Evolutionary conservation across 768 basidiomycete genomes (phyloP).

Genomic region (Boletus bicolor): DNA sequence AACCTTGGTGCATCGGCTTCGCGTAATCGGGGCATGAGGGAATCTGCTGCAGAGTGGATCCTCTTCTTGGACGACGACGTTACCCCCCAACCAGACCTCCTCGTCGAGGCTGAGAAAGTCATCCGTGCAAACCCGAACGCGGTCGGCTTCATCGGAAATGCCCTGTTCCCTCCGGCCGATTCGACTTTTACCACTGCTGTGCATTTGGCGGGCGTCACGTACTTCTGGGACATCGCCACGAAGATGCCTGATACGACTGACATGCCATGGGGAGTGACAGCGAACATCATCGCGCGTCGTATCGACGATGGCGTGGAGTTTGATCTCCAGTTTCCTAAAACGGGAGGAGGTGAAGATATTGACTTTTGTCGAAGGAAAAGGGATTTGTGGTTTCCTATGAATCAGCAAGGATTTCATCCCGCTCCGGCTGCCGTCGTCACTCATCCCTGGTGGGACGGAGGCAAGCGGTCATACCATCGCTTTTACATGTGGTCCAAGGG

Average conservation of each 20-base stretch:
- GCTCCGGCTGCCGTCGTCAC: slow-evolving; percentile 49
- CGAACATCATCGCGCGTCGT: slow-evolving; percentile 52
- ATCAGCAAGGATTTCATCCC: slow-evolving; percentile 42
- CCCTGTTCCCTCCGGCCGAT: slow-evolving; percentile 45
- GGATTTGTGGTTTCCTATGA: slow-evolving; percentile 31
- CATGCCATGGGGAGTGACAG: slow-evolving; percentile 63
- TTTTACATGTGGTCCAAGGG: slow-evolving; percentile 61
- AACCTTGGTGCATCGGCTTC: slow-evolving; percentile 54
- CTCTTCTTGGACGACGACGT: slow-evolving; percentile 64
- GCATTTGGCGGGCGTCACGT: slow-evolving; percentile 54
- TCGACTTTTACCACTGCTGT: slow-evolving; percentile 51
- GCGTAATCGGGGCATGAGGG: slow-evolving; percentile 51
- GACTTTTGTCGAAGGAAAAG: slow-evolving; percentile 54
- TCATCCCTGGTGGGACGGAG: slow-evolving; percentile 58
- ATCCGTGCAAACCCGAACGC: slow-evolving; percentile 47
- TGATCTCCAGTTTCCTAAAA: slow-evolving; percentile 52
- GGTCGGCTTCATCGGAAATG: slow-evolving; percentile 53
- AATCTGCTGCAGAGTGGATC: slow-evolving; percentile 56
- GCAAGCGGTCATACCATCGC: slow-evolving; percentile 44
- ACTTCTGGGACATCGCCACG: slow-evolving; percentile 59
- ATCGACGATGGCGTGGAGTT: slow-evolving; percentile 44
- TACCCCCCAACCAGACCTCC: slow-evolving; percentile 38
- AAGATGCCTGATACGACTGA: slow-evolving; percentile 42
- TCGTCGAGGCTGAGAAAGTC: slow-evolving; percentile 43
- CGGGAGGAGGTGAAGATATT: slow-evolving; percentile 63